Conservation (phyloP, 202 grass and related monocot species). For the Bolboschoenoplectus hybrid region DNA sequence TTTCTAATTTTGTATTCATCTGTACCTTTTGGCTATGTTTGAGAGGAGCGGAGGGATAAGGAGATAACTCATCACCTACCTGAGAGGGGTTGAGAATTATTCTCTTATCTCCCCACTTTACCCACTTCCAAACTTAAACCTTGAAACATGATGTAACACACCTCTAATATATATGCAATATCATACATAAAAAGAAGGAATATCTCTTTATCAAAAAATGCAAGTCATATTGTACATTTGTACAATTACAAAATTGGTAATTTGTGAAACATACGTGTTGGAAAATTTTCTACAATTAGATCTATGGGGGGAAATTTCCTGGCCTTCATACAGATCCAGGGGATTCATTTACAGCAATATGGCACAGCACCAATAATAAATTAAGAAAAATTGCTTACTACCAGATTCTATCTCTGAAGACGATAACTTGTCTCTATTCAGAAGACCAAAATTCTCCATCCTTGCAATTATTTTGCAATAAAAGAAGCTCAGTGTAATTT, state of each 20-base stretch:
- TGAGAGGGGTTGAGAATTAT: conserved; percentile 1
- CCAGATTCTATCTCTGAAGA: conserved; percentile 1
- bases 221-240: conserved; percentile 29
- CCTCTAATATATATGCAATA: conserved; percentile 24
- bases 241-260: conserved; percentile 28
- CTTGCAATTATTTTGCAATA: conserved; percentile 22
- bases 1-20: not conserved
- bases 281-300: not conserved
- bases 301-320: not conserved
- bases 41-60: not conserved
- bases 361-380: conserved; percentile 11
- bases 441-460: conserved; percentile 17
- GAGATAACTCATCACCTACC: not conserved
- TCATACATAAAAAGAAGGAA: not conserved
- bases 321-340: conserved; percentile 13
- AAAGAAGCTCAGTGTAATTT: not conserved
- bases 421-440: not conserved
- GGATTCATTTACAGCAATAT: conserved; percentile 7
- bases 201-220: conserved; percentile 8
- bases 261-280: conserved; percentile 1
- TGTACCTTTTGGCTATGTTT: not conserved
- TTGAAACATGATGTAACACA: not conserved
- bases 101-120: not conserved
- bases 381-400: not conserved
- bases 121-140: not conserved